phyloP scores from a whole-genome alignment of 495 filamentous ascomycete species.

The Xylaria scruposa region DNA sequence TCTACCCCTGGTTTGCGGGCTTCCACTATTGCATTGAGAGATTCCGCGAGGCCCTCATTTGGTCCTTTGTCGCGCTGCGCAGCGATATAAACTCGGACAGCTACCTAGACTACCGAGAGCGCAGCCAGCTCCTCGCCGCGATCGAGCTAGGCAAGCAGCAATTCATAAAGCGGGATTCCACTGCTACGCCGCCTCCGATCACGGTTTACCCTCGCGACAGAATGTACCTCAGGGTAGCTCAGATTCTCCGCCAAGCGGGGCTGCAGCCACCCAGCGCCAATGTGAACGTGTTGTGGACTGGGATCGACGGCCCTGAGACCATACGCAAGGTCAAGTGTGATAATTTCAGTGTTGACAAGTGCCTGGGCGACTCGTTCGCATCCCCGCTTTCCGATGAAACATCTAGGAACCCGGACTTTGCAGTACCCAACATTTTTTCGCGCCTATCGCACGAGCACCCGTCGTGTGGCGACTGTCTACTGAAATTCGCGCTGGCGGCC shows the following conservation, averaged over 20 bases:
- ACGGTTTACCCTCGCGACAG: conserved; percentile 35
- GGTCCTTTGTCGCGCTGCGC: conserved; percentile 51
- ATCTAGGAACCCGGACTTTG: conserved; percentile 44
- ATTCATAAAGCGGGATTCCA: conserved; percentile 30
- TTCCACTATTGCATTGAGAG: conserved; percentile 55
- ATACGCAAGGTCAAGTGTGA: conserved; percentile 48
- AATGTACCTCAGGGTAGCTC: conserved; percentile 45
- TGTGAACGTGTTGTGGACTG: conserved; percentile 51
- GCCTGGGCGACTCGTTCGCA: conserved; percentile 49
- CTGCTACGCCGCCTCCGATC: conserved; percentile 37
- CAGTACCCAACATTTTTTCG: conserved; percentile 47
- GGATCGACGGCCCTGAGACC: conserved; percentile 48
- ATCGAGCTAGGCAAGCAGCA: conserved; percentile 42
- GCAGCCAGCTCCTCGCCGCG: conserved; percentile 42
- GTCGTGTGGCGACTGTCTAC: conserved; percentile 49
- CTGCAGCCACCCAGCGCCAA: conserved; percentile 49
- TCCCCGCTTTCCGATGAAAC: conserved; percentile 41
- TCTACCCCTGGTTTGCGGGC: conserved; percentile 50
- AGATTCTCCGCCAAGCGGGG: conserved; percentile 44
- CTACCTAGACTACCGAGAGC: conserved; percentile 48
- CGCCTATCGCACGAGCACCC: conserved; percentile 45
- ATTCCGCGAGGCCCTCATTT: conserved; percentile 50
- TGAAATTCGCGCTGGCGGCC: conserved; percentile 48
- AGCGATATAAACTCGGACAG: conserved; percentile 47
- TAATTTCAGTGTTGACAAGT: conserved; percentile 49